phyloP scores from a whole-genome alignment of 495 filamentous ascomycete genomes.

The Talaromyces wortmannii region DNA sequence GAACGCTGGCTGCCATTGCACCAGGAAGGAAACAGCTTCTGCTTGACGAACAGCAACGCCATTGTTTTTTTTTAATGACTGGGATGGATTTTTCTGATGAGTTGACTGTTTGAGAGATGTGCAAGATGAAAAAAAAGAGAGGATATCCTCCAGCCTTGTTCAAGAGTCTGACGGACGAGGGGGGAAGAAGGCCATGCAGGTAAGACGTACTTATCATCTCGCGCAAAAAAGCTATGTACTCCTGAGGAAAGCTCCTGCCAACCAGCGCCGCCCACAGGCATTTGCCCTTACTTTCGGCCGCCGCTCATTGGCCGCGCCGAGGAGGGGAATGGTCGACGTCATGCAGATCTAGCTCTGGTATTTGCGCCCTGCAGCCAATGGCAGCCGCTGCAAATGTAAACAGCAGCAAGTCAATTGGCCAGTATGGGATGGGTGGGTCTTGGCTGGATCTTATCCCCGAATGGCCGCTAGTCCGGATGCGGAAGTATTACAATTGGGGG shows the following conservation, averaged over 20 bases:
- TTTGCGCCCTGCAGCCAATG: neutral
- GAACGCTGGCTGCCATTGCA: neutral
- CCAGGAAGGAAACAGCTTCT: conserved; percentile 29
- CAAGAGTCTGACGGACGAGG: too few species aligned
- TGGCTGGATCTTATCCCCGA: neutral
- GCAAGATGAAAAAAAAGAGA: neutral
- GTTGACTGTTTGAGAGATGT: too few species aligned
- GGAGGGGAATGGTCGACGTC: neutral
- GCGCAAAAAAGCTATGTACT: neutral
- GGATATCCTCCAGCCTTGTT: neutral
- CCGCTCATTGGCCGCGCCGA: neutral
- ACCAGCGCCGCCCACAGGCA: neutral
- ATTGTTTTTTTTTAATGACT: conserved; percentile 10
- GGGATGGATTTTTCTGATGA: too few species aligned
- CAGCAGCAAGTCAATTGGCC: neutral
- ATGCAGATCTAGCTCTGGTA: conserved; percentile 1
- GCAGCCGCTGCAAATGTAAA: neutral
- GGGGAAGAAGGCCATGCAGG: neutral
- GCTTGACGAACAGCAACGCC: conserved; percentile 36
- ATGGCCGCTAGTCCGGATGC: neutral
- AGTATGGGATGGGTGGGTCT: neutral
- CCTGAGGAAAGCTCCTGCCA: neutral
- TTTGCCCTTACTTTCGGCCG: neutral
- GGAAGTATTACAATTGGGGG: neutral
- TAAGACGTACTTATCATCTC: neutral